Percentiles rank a stretch among this genome's conserved stretches.
phyloP scores from a whole-genome alignment of 129 eudicot genomes.

The Tagetes erecta region DNA sequence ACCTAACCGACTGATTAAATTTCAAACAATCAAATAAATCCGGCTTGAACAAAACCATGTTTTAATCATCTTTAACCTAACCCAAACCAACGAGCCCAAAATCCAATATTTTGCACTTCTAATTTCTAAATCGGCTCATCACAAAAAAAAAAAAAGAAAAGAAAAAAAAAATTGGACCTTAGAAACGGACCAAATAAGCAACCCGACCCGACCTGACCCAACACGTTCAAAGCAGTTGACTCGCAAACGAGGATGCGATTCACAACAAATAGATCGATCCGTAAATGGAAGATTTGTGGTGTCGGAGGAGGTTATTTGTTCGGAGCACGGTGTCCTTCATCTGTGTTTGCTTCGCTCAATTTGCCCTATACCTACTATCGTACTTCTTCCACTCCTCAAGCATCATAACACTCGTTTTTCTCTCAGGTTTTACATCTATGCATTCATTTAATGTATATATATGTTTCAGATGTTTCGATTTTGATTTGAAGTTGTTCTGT shows the following conservation, averaged over 20 bases:
- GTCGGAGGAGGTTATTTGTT: conserved; percentile 28
- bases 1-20: too few species aligned
- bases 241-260: conserved; percentile 2
- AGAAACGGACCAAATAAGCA: background rate
- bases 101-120: too few species aligned
- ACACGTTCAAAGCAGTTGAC: background rate
- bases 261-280: conserved; percentile 19
- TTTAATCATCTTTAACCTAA: too few species aligned
- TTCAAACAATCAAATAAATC: too few species aligned
- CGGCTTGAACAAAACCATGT: too few species aligned
- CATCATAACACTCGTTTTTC: conserved; percentile 36
- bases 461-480: background rate
- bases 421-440: conserved; percentile 43
- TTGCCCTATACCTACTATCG: conserved; percentile 42
- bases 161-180: too few species aligned
- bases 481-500: conserved; percentile 6
- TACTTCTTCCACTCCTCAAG: conserved; percentile 36
- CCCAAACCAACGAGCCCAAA: too few species aligned
- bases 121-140: too few species aligned
- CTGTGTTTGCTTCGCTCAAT: conserved; percentile 46
- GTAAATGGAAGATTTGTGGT: conserved; percentile 41
- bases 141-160: too few species aligned
- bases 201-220: conserved; percentile 18
- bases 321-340: conserved; percentile 44
- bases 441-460: conserved; percentile 1